These are phyloP conservation scores for Scheffersomyces spartinae DNA, from an alignment of 805 yeast genomes.

Conservation along the genomic window DNA sequence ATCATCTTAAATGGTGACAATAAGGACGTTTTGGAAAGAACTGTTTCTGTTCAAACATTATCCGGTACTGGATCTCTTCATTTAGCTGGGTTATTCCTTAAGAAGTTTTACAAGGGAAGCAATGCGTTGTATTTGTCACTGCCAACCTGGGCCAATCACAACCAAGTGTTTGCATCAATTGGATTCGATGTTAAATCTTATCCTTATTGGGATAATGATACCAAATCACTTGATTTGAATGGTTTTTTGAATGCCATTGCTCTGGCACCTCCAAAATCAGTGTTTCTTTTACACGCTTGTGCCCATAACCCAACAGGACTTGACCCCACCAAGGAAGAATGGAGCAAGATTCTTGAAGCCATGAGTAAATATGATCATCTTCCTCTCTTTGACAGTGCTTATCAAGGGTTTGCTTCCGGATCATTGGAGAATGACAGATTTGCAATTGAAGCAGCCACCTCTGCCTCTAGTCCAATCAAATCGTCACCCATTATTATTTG, in stretches of 20 bases:
- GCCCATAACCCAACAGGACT: conserved; percentile 98
- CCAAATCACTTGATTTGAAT: conserved; percentile 59
- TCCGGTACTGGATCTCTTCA: conserved; percentile 92
- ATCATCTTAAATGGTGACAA: conserved; percentile 60
- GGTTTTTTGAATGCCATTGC: conserved; percentile 57
- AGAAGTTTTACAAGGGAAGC: conserved; percentile 32
- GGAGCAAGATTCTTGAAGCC: conserved; percentile 60
- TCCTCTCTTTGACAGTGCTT: conserved; percentile 86
- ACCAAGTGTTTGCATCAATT: conserved; percentile 61
- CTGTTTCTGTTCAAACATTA: conserved; percentile 62
- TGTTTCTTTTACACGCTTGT: conserved; percentile 83
- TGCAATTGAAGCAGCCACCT: conserved; percentile 38
- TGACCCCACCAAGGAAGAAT: conserved; percentile 77
- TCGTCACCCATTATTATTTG: conserved; percentile 73
- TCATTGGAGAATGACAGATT: conserved; percentile 64
- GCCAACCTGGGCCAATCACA: conserved; percentile 99
- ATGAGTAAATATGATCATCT: conserved; percentile 54
- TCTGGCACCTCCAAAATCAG: conserved; percentile 62
- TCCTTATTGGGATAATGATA: conserved; percentile 75
- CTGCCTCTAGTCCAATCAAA: no score
- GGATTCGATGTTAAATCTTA: conserved; percentile 61
- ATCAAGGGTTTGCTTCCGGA: conserved; percentile 96
- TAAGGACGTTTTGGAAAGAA: conserved; percentile 35
- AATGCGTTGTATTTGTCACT: conserved; percentile 44
- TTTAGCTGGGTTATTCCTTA: conserved; percentile 63